A percentile compares a stretch with the other conserved stretches of the same genome.
Evolutionary conservation across 257 asterid genomes (phyloP).

Genomic region (Salvia hispanica): DNA sequence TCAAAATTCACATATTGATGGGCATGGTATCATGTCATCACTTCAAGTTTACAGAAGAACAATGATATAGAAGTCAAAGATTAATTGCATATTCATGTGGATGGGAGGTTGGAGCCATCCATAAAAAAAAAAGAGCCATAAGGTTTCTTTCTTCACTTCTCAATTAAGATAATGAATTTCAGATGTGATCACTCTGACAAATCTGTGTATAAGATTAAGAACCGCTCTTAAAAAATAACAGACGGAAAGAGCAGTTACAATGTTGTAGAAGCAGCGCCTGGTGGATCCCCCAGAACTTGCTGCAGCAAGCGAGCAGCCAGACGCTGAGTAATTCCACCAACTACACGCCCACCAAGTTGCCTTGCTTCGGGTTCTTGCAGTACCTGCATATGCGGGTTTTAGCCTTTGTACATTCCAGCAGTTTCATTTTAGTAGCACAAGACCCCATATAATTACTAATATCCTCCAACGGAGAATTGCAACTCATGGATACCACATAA

Average conservation of each 20-base stretch:
- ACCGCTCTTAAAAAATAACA: background rate
- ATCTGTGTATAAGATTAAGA: conserved; percentile 27
- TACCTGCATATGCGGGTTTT: conserved; percentile 53
- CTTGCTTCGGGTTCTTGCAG: conserved; percentile 94
- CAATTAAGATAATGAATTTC: conserved; percentile 11
- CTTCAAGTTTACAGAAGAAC: background rate
- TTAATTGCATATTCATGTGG: conserved; percentile 8
- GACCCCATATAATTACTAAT: background rate
- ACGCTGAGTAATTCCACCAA: conserved; percentile 94
- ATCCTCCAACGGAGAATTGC: background rate
- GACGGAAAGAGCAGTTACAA: conserved; percentile 22
- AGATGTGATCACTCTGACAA: conserved; percentile 11
- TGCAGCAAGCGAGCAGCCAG: conserved; percentile 95
- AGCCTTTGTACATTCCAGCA: conserved; percentile 23
- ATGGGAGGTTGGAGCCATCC: background rate
- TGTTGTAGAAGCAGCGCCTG: conserved; percentile 45
- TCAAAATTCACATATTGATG: conserved; percentile 10
- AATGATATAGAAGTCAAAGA: background rate
- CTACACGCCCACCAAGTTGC: conserved; percentile 83
- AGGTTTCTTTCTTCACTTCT: conserved; percentile 25
- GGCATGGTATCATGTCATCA: background rate
- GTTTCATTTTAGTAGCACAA: conserved; percentile 4
- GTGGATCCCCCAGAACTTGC: conserved; percentile 85
- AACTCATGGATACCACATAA: conserved; percentile 1
- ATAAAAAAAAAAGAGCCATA: background rate